phyloP scores from a whole-genome alignment of 257 asterid species.

The Solanum gandarillasii region DNA sequence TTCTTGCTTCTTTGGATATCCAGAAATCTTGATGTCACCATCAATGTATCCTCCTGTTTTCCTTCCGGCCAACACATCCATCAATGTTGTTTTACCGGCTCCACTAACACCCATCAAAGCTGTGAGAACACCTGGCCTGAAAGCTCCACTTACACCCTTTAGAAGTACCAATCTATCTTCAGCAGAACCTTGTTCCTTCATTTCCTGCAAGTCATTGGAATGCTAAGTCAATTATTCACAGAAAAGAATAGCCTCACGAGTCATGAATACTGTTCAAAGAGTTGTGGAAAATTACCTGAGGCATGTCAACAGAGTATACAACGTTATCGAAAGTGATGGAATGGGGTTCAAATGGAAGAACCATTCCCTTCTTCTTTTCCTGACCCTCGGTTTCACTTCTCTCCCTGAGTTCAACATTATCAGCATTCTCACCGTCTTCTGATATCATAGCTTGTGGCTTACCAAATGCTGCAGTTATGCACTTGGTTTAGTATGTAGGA shows the following conservation, averaged over 20 bases:
- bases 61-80: constrained; percentile 77
- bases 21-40: constrained; percentile 54
- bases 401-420: not conserved
- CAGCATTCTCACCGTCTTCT: constrained; percentile 16
- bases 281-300: constrained; percentile 23
- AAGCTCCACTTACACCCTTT: constrained; percentile 63
- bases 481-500: not conserved
- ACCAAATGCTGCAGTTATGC: constrained; percentile 36
- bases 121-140: constrained; percentile 77
- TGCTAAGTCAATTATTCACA: not conserved
- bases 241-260: not conserved
- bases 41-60: constrained; percentile 77
- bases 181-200: constrained; percentile 46
- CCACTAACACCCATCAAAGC: constrained; percentile 89
- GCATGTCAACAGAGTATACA: constrained; percentile 85
- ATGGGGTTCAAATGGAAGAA: constrained; percentile 92
- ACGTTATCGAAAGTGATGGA: constrained; percentile 67
- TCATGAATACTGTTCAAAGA: too few relatives aligned
- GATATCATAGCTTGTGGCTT: constrained; percentile 47
- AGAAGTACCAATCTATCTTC: constrained; percentile 46
- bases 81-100: constrained; percentile 74
- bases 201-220: constrained; percentile 33
- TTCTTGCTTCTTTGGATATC: constrained; percentile 59
- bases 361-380: constrained; percentile 49
- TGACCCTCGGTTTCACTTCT: constrained; percentile 10